Base-by-base conservation (phyloP, 495 filamentous ascomycete genomes). In the Hyaloscypha finlandica region DNA sequence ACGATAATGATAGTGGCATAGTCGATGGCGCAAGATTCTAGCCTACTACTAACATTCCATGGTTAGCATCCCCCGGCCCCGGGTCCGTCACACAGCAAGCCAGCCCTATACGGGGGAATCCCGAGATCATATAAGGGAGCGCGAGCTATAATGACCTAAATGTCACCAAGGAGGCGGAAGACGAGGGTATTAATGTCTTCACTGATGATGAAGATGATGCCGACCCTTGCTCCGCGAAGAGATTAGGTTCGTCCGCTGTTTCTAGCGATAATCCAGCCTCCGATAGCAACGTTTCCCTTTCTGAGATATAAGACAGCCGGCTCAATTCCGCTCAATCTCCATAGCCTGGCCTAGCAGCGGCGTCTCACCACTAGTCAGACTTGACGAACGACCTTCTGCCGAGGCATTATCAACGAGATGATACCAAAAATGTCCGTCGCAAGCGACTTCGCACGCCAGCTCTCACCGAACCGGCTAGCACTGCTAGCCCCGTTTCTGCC, bases 291-390 rank as follows among this genome's bases (percentile, higher is more conserved):
- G 9, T 64, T 64, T 55, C 61, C 61, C 31, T 62, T 62, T 48
- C 59, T 62, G 33, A 55, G 61, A 45, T 64, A 55, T 16, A 39
- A 37, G 61, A 12, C 55, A 11, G 61, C 8, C 42, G 8, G 61
- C 11, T 5, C 61, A 11, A 64, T 64, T 64, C 19, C 61, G 32
- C 61, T 64, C 61, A 64, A 64, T 11, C 61, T 11, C 42, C 39
- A 64, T 42, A 55, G 61, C n/a, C 9, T 3, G 6, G 8, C 30
- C 62, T 48, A 65, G 51, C 51, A 56, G 61, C 68, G 35, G 70
- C 32, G 56, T 74, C 59, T 67, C 58, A 54, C 65, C 25, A 67
- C 6, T 57, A 67, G 29, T 62, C 58, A 61, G 59, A 62, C 31
- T 67, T 62, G 65, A 55, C 57, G 29, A 67, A 62, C 65, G 65